These are phyloP conservation scores for Termitomyces sp. DNA, from an alignment of 768 basidiomycete species.

Conservation along the genomic window DNA sequence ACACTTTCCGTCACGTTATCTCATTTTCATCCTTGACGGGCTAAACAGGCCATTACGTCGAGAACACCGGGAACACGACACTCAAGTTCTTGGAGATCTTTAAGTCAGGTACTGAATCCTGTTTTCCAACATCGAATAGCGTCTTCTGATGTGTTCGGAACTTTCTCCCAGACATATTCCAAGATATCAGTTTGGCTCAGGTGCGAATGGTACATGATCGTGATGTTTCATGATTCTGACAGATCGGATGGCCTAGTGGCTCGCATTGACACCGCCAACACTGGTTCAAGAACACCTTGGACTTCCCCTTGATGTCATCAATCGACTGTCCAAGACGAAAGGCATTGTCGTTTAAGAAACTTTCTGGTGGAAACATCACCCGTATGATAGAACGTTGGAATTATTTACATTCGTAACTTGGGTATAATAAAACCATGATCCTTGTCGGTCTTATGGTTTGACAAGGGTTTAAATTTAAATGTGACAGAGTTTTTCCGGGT, in stretches of 20 bases:
- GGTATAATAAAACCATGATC: neutral
- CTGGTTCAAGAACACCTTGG: slow-evolving; percentile 13
- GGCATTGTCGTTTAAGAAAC: slow-evolving; percentile 26
- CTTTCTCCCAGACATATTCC: slow-evolving; percentile 20
- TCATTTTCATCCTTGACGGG: slow-evolving; percentile 1
- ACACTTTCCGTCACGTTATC: neutral
- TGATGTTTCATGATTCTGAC: neutral
- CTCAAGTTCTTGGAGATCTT: slow-evolving; percentile 45
- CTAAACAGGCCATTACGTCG: slow-evolving; percentile 43
- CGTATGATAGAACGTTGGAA: no score
- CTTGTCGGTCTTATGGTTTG: neutral
- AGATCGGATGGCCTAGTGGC: slow-evolving; percentile 15
- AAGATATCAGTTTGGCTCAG: slow-evolving; percentile 40
- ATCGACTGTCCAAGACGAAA: slow-evolving; percentile 34
- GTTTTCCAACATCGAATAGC: neutral
- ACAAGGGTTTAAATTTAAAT: neutral
- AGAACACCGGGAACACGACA: slow-evolving; percentile 47
- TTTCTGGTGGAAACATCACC: no score
- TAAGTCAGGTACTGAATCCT: slow-evolving; percentile 26
- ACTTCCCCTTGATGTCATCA: slow-evolving; percentile 14
- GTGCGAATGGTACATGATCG: slow-evolving; percentile 16
- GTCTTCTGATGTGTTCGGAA: neutral
- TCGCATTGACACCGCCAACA: slow-evolving; percentile 15
- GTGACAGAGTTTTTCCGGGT: neutral
- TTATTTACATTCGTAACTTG: no score